Percentiles rank a stretch among this genome's conserved stretches.
These are phyloP conservation scores for Aspergillus saccharolyticus DNA, from an alignment of 495 filamentous ascomycete species.

Conservation along the genomic window DNA sequence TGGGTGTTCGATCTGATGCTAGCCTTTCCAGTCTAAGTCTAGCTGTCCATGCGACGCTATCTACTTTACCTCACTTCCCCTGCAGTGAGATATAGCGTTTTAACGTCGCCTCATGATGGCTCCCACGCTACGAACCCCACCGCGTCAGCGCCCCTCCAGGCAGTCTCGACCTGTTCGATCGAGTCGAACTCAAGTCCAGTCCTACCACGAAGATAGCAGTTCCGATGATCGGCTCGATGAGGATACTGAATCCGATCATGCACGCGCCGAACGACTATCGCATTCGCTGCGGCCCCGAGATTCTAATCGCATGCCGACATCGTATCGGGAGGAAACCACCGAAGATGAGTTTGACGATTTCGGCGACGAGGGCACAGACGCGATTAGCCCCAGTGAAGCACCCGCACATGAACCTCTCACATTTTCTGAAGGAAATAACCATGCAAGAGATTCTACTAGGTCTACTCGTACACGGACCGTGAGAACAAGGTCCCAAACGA, in stretches of 20 bases:
- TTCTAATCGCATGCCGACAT: constrained; percentile 24
- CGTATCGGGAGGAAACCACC: constrained; percentile 45
- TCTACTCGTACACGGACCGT: constrained; percentile 14
- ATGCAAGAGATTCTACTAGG: constrained; percentile 19
- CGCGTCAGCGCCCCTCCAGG: constrained; percentile 19
- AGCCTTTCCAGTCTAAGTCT: not conserved
- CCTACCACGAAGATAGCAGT: constrained; percentile 39
- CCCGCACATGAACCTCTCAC: constrained; percentile 7
- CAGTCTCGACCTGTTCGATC: constrained; percentile 34
- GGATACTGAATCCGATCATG: constrained; percentile 12
- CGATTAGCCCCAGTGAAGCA: constrained; percentile 6
- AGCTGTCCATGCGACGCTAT: not conserved
- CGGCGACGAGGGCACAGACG: constrained; percentile 7
- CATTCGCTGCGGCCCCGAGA: constrained; percentile 35
- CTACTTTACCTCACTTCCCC: not conserved
- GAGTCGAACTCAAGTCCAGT: constrained; percentile 33
- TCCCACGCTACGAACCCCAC: constrained; percentile 15
- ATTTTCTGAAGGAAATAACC: constrained; percentile 8
- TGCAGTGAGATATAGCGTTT: not conserved
- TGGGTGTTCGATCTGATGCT: not conserved
- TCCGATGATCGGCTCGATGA: constrained; percentile 24
- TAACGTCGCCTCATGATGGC: constrained; percentile 19
- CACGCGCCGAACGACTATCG: constrained; percentile 14
- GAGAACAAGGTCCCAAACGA: constrained; percentile 18
- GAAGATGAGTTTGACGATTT: constrained; percentile 27